Percentiles rank a stretch among this genome's conserved stretches.
These are phyloP conservation scores for Naganishia sp. DNA, from an alignment of 1,284 basidiomycete species.

Conservation along the genomic window DNA sequence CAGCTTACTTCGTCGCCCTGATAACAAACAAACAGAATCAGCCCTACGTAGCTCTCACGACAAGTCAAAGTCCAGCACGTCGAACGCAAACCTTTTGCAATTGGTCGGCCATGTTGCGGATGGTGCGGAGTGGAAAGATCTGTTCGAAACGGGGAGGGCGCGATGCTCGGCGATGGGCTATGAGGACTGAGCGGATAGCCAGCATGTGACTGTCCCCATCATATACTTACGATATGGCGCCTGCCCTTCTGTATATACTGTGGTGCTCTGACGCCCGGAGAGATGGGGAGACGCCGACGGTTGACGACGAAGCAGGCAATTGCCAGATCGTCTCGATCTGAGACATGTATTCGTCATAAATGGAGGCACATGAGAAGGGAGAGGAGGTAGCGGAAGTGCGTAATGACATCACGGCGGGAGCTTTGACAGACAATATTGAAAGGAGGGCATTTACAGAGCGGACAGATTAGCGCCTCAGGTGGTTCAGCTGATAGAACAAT, in stretches of 20 bases:
- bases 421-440: too few species aligned
- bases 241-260: neutral
- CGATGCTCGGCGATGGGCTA: too few species aligned
- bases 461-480: too few species aligned
- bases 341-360: constrained; percentile 3
- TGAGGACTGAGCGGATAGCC: too few species aligned
- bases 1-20: constrained; percentile 47
- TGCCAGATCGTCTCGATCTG: neutral
- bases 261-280: neutral
- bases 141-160: too few species aligned
- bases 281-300: neutral
- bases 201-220: too few species aligned
- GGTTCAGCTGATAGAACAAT: too few species aligned
- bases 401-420: neutral
- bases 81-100: constrained; percentile 19
- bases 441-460: too few species aligned
- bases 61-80: neutral
- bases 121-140: neutral
- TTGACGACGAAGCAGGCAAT: neutral
- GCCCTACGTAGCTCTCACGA: neutral
- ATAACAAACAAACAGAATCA: neutral
- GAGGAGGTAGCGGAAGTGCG: too few species aligned
- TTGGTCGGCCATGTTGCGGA: constrained; percentile 24
- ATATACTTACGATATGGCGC: neutral
- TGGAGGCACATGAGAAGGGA: neutral